phyloP scores from a whole-genome alignment of 163 green algal species.

The Chloromonas sp. region DNA sequence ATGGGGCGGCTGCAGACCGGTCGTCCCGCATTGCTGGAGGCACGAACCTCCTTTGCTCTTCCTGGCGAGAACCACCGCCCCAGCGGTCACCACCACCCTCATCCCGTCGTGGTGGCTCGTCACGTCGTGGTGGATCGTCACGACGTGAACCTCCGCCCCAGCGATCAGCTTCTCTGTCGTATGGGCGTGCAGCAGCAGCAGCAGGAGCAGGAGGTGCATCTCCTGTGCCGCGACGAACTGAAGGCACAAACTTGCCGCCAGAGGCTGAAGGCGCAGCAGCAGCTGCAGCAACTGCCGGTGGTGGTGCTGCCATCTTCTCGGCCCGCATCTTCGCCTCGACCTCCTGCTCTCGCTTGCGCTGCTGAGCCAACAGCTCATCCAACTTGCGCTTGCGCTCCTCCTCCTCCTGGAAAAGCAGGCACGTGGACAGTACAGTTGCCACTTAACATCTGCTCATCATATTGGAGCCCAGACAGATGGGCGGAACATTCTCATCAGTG shows the following conservation, averaged over 20 bases:
- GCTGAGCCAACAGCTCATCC: constrained; percentile 20
- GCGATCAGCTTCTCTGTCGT: neutral
- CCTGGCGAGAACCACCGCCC: too few relatives aligned
- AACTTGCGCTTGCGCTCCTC: constrained; percentile 24
- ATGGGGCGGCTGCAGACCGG: neutral
- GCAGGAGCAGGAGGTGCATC: neutral
- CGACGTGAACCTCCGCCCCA: neutral
- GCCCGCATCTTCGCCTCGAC: constrained; percentile 40
- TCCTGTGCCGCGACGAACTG: neutral
- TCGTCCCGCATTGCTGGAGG: neutral
- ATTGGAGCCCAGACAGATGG: constrained; percentile 53
- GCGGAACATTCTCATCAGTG: constrained; percentile 17
- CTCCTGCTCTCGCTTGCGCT: constrained; percentile 62
- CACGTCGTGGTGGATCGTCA: neutral
- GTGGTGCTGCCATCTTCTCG: neutral
- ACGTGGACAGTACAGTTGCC: neutral
- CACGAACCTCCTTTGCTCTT: neutral
- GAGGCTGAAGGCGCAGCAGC: neutral
- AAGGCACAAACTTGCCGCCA: neutral
- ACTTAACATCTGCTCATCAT: neutral
- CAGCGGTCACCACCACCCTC: neutral
- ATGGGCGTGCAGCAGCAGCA: neutral
- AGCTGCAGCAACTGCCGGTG: neutral
- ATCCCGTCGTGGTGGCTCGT: neutral
- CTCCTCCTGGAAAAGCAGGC: constrained; percentile 33